Evolutionary conservation across 768 basidiomycete species (phyloP).

Genomic region (Psilocybe subaeruginosa): DNA sequence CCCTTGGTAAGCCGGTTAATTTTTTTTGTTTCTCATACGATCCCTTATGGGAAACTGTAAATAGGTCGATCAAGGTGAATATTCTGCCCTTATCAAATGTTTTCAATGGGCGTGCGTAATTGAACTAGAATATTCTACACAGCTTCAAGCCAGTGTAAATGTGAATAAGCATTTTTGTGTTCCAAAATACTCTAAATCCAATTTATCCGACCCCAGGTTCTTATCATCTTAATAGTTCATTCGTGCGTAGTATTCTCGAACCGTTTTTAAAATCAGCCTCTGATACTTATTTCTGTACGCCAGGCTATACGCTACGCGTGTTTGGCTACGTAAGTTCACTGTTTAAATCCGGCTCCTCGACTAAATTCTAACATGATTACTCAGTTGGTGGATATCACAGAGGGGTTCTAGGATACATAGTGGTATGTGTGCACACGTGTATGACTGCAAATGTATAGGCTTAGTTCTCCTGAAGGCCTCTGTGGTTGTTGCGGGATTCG

Average conservation of each 20-base stretch:
- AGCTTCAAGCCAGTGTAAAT: conserved; percentile 47
- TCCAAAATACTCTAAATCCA: not conserved
- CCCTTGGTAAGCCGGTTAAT: conserved; percentile 29
- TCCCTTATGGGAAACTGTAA: not conserved
- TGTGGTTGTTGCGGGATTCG: conserved; percentile 40
- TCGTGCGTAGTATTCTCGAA: conserved; percentile 29
- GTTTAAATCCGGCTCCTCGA: not conserved
- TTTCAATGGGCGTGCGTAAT: not conserved
- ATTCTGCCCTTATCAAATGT: not conserved
- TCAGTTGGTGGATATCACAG: conserved; percentile 29
- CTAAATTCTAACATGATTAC: not conserved
- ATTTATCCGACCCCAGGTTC: conserved; percentile 27
- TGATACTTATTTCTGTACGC: not conserved
- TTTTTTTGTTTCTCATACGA: not conserved
- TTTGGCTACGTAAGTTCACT: conserved; percentile 46
- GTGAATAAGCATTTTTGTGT: conserved; percentile 21
- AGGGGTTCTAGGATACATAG: conserved; percentile 28
- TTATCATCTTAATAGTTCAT: conserved; percentile 48
- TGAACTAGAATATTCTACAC: not conserved
- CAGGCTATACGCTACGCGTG: conserved; percentile 47
- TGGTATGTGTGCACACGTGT: conserved; percentile 13
- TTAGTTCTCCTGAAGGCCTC: conserved; percentile 25
- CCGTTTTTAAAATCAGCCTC: too few relatives aligned
- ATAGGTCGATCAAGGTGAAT: conserved; percentile 38
- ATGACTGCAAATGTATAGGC: not conserved